Conservation (phyloP, 306 rosid species). For the Alnus rubra region DNA sequence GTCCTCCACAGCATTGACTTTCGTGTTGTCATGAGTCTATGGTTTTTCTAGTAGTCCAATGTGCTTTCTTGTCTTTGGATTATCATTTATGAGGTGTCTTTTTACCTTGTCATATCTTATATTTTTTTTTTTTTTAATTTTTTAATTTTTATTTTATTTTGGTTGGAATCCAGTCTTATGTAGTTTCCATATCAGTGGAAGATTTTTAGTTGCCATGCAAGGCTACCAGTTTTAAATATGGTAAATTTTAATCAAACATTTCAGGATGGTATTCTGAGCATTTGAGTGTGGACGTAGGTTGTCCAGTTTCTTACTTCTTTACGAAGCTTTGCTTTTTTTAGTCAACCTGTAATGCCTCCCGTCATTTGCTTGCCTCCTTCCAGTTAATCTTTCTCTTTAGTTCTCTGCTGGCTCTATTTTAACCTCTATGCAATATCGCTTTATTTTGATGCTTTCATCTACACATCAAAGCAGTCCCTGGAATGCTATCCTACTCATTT, state of each 20-base stretch:
- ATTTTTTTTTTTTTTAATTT: not conserved
- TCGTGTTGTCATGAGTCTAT: not conserved
- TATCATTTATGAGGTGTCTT: not conserved
- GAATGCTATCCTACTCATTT: not conserved
- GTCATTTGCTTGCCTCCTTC: too few species aligned
- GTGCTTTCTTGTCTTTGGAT: not conserved
- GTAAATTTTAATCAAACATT: not conserved
- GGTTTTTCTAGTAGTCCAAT: not conserved
- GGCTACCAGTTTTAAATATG: not conserved
- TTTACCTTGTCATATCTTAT: not conserved
- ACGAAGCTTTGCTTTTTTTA: too few species aligned
- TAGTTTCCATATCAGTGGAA: not conserved
- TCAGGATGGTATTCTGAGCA: not conserved
- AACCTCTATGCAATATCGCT: not conserved
- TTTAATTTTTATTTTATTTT: not conserved
- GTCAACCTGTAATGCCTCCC: too few species aligned
- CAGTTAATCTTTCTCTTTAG: not conserved
- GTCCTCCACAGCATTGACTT: not conserved
- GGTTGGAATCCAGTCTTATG: not conserved
- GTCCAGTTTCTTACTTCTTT: not conserved
- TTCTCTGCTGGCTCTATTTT: not conserved
- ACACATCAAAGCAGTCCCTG: not conserved
- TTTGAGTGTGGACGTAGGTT: not conserved
- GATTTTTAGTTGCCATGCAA: conserved; percentile 1
- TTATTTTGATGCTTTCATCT: not conserved